Evolutionary conservation across 768 basidiomycete genomes (phyloP).

Genomic region (Gloeostereum incarnatum): DNA sequence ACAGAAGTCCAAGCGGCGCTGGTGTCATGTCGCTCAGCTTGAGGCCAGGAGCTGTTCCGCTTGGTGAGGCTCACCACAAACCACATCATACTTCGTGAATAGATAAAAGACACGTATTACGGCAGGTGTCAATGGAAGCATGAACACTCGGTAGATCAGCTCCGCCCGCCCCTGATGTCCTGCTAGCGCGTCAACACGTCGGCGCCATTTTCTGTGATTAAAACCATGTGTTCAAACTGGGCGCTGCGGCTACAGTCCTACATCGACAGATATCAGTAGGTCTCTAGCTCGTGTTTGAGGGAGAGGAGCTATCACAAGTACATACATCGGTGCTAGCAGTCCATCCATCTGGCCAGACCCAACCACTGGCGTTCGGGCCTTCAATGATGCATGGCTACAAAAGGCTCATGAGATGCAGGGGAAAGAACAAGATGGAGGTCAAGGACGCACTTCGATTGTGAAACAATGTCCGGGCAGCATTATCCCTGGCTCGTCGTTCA

Average conservation of each 20-base stretch:
- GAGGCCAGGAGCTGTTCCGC: too few species aligned
- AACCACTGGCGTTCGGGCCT: conserved; percentile 55
- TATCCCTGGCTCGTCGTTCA: conserved; percentile 71
- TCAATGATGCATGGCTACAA: conserved; percentile 68
- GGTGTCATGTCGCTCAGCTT: too few species aligned
- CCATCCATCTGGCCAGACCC: conserved; percentile 91
- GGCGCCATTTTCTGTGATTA: conserved; percentile 71
- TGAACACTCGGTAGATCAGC: too few species aligned
- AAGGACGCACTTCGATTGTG: conserved; percentile 68
- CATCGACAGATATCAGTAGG: not conserved
- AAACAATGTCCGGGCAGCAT: conserved; percentile 89
- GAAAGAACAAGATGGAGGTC: not conserved
- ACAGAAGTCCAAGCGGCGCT: too few species aligned
- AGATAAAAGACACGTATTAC: too few species aligned
- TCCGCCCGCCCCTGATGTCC: too few species aligned
- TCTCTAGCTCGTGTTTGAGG: not conserved
- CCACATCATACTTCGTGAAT: too few species aligned
- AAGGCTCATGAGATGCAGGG: conserved; percentile 1
- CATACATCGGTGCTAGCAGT: conserved; percentile 81
- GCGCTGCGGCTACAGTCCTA: conserved; percentile 78
- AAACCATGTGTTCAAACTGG: conserved; percentile 83
- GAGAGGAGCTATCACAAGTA: not conserved
- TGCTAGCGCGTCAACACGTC: conserved; percentile 62
- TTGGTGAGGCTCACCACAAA: too few species aligned
- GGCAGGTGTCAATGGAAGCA: too few species aligned